Conservation (phyloP, 306 rosid species). For the Mimosa pudica region DNA sequence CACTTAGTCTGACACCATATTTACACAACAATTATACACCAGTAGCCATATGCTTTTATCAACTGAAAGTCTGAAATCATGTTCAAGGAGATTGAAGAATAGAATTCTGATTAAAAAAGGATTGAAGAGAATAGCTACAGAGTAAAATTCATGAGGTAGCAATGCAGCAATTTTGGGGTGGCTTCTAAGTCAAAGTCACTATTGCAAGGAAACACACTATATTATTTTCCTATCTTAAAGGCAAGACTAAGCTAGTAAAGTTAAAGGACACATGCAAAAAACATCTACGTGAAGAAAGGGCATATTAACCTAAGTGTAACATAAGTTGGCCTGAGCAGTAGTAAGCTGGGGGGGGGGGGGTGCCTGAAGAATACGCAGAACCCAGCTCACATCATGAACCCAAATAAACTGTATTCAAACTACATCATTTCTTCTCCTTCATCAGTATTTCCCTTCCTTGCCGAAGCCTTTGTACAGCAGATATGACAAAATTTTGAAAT, state of each 20-base stretch:
- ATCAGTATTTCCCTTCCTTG: not conserved
- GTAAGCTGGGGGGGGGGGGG: too few relatives aligned
- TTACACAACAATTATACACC: conserved; percentile 6
- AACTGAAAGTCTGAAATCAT: not conserved
- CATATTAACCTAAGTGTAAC: too few relatives aligned
- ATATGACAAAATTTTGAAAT: not conserved
- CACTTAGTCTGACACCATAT: conserved; percentile 7
- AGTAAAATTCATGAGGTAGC: not conserved
- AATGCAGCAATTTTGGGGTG: not conserved
- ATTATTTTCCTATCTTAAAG: too few relatives aligned
- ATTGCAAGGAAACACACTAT: not conserved
- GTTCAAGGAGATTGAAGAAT: not conserved
- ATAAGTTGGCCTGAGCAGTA: too few relatives aligned
- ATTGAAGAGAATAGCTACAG: not conserved
- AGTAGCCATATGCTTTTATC: not conserved
- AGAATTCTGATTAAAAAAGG: not conserved
- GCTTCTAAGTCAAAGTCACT: not conserved
- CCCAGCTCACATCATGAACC: too few relatives aligned
- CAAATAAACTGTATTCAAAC: not conserved
- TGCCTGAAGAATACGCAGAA: too few relatives aligned
- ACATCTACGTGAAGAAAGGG: too few relatives aligned
- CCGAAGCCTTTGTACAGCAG: not conserved
- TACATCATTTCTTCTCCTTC: conserved; percentile 11
- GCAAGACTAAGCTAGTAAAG: too few relatives aligned
- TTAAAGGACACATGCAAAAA: too few relatives aligned